These are phyloP conservation scores for Epichloe coenophiala DNA, from an alignment of 2,329 filamentous ascomycete species.

Conservation along the genomic window DNA sequence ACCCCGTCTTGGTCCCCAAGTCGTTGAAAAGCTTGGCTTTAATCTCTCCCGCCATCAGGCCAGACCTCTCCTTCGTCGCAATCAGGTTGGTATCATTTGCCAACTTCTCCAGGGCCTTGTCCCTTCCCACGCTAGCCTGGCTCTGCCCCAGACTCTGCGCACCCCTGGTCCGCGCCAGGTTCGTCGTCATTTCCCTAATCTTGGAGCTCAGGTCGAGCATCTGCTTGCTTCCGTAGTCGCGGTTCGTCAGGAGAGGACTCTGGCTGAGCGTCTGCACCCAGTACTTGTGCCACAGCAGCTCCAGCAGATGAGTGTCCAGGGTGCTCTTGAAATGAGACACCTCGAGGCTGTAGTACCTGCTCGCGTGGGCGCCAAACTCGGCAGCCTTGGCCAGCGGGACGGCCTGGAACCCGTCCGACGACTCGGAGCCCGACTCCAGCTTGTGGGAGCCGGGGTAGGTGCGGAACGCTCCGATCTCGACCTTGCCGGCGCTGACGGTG, in stretches of 20 bases:
- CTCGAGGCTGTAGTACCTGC: slow-evolving; percentile 80
- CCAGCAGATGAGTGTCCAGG: slow-evolving; percentile 74
- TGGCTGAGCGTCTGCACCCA: slow-evolving; percentile 94
- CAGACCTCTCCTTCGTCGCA: slow-evolving; percentile 48
- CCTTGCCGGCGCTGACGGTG: slow-evolving; percentile 86
- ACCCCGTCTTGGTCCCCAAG: slow-evolving; percentile 13
- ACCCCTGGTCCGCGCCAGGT: slow-evolving; percentile 14
- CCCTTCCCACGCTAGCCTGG: slow-evolving; percentile 13
- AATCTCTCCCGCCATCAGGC: slow-evolving; percentile 46
- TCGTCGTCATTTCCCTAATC: slow-evolving; percentile 48
- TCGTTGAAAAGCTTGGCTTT: slow-evolving; percentile 49
- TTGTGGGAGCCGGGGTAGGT: slow-evolving; percentile 72
- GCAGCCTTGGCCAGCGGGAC: slow-evolving; percentile 90
- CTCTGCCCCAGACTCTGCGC: slow-evolving; percentile 13
- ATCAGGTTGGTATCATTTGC: slow-evolving; percentile 48
- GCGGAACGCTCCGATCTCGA: slow-evolving; percentile 93
- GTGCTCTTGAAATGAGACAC: slow-evolving; percentile 92
- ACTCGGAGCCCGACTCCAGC: slow-evolving; percentile 17
- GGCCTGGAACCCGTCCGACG: slow-evolving; percentile 50
- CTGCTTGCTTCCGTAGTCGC: slow-evolving; percentile 85
- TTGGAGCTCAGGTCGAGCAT: slow-evolving; percentile 80
- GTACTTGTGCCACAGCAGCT: slow-evolving; percentile 96
- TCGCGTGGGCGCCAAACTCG: slow-evolving; percentile 88
- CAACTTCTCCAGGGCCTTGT: slow-evolving; percentile 44
- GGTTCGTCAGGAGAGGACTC: slow-evolving; percentile 78